Evolutionary conservation across 2,329 filamentous ascomycete genomes (phyloP).

Genomic region (Epichloe sibirici): DNA sequence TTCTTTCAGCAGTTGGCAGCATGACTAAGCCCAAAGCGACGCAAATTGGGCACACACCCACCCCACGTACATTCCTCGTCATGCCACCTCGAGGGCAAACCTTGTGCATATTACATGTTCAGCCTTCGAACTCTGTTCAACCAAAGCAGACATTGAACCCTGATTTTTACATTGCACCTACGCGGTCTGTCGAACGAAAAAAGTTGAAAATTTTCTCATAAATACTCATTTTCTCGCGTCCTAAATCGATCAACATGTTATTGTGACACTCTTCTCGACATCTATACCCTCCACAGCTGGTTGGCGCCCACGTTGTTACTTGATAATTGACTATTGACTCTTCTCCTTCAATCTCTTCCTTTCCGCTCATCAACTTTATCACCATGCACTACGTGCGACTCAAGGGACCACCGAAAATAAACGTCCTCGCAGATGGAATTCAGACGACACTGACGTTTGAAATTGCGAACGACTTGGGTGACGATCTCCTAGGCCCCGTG

Average conservation of each 20-base stretch:
- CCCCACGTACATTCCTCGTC: neutral
- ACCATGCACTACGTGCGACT: constrained; percentile 47
- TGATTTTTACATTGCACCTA: neutral
- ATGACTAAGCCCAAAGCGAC: constrained; percentile 2
- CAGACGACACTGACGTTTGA: constrained; percentile 35
- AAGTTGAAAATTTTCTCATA: neutral
- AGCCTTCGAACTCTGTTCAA: neutral
- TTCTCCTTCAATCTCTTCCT: neutral
- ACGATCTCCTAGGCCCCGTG: constrained; percentile 37
- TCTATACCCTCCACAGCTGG: neutral
- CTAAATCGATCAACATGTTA: neutral
- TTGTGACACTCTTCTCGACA: neutral
- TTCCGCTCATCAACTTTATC: neutral
- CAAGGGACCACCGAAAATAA: constrained; percentile 33
- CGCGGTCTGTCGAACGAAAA: neutral
- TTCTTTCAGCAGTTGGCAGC: neutral
- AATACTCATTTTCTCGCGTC: neutral
- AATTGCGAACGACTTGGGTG: constrained; percentile 46
- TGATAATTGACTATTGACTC: neutral
- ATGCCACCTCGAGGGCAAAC: neutral
- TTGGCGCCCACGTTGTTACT: neutral
- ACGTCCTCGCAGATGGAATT: constrained; percentile 13
- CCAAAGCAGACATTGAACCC: neutral
- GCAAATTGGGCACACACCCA: neutral
- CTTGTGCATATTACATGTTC: neutral